Conservation (phyloP, 2,329 filamentous ascomycete species). For the Ophiostoma australiae region DNA sequence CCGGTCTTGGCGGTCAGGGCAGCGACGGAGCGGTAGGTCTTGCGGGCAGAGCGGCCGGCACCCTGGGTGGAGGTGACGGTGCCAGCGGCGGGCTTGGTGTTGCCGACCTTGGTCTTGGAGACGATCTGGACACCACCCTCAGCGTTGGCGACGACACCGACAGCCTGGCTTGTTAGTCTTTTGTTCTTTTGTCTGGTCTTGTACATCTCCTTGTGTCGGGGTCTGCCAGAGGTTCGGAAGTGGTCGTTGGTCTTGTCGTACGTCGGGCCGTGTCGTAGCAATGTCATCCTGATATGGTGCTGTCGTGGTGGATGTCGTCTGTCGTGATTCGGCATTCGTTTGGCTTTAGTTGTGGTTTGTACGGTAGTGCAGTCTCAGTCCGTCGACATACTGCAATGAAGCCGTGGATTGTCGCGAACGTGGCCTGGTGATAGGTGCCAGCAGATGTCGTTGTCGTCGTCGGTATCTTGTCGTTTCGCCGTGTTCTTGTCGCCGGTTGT, state of each 20-base stretch:
- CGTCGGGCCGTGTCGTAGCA: neutral
- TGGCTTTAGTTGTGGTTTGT: neutral
- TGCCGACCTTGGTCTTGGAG: slow-evolving; percentile 70
- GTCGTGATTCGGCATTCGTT: neutral
- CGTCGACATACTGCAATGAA: neutral
- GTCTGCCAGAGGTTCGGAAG: neutral
- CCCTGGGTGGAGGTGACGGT: slow-evolving; percentile 63
- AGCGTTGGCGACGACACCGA: slow-evolving; percentile 70
- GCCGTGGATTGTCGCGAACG: neutral
- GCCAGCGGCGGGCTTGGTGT: slow-evolving; percentile 67
- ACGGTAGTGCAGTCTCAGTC: neutral
- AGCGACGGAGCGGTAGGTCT: slow-evolving; percentile 86
- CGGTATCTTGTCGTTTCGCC: neutral
- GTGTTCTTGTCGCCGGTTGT: neutral
- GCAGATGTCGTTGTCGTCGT: neutral
- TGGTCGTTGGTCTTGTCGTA: neutral
- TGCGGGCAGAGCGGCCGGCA: slow-evolving; percentile 60
- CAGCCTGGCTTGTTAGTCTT: slow-evolving; percentile 52
- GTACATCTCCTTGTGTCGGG: neutral
- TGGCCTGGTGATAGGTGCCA: neutral
- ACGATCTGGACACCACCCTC: slow-evolving; percentile 75
- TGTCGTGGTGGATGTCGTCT: neutral
- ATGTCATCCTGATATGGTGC: neutral
- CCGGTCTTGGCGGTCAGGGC: slow-evolving; percentile 73
- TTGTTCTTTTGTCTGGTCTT: neutral